These are phyloP conservation scores for Lecanicillium sp. DNA, from an alignment of 2,329 filamentous ascomycete genomes.

Conservation along the genomic window DNA sequence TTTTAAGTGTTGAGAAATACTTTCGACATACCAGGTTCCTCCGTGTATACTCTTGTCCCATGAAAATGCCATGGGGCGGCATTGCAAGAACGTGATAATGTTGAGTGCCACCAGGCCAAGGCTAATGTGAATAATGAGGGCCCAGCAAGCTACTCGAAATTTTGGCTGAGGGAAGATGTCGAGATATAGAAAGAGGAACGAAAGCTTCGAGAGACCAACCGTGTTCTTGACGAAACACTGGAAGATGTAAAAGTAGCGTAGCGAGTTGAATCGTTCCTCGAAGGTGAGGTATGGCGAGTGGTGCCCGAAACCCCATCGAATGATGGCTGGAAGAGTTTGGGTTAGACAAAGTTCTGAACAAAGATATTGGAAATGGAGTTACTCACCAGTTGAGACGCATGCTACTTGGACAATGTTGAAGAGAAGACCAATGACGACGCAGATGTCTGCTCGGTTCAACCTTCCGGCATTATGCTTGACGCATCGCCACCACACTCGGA, in stretches of 20 bases:
- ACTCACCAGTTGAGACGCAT: slow-evolving; percentile 2
- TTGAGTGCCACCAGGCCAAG: slow-evolving; percentile 6
- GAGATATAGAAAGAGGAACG: slow-evolving; percentile 10
- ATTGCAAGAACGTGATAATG: slow-evolving; percentile 8
- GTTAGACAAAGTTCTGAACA: too few species aligned
- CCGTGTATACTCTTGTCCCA: slow-evolving; percentile 12
- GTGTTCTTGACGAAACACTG: slow-evolving; percentile 12
- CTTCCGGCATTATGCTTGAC: slow-evolving; percentile 10
- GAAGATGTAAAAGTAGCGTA: slow-evolving; percentile 11
- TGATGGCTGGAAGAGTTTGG: not conserved
- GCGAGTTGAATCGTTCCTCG: slow-evolving; percentile 9
- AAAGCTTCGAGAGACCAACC: slow-evolving; percentile 3
- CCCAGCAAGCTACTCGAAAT: slow-evolving; percentile 9
- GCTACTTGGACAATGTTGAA: slow-evolving; percentile 11
- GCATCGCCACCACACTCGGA: slow-evolving; percentile 12
- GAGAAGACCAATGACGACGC: slow-evolving; percentile 7
- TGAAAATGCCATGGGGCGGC: slow-evolving; percentile 4
- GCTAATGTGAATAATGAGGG: slow-evolving; percentile 6
- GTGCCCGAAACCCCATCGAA: slow-evolving; percentile 11
- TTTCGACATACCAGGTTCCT: slow-evolving; percentile 4
- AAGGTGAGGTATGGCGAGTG: slow-evolving; percentile 5
- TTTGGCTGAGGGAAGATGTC: slow-evolving; percentile 11
- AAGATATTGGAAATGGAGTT: not conserved
- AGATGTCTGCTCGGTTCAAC: slow-evolving; percentile 7
- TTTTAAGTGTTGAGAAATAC: too few species aligned